Conservation (phyloP, 179 eudicot species). For the Spergularia azorica region DNA sequence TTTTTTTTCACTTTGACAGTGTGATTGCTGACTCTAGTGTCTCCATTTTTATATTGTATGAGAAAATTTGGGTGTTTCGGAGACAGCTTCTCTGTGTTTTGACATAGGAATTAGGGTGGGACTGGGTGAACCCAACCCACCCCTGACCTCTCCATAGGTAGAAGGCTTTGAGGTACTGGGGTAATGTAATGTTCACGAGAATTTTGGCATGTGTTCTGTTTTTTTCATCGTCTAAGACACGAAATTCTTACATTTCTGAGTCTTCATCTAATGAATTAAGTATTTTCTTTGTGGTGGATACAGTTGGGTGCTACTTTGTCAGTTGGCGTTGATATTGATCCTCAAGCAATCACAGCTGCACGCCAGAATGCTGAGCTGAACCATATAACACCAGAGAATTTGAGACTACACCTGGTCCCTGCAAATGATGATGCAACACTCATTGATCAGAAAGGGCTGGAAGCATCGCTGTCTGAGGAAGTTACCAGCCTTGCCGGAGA, state of each 20-base stretch:
- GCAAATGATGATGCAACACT: constrained; percentile 31
- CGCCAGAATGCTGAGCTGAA: constrained; percentile 76
- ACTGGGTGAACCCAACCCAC: too few relatives aligned
- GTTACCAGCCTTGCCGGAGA: constrained; percentile 20
- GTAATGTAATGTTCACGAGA: too few relatives aligned
- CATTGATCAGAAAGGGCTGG: constrained; percentile 26
- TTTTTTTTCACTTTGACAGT: background rate
- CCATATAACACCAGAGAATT: constrained; percentile 58
- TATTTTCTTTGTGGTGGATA: constrained; percentile 15
- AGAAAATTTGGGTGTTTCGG: background rate
- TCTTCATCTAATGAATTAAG: constrained; percentile 3
- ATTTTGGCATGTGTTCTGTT: too few relatives aligned
- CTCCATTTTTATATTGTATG: background rate
- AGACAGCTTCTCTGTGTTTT: too few relatives aligned
- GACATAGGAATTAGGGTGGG: too few relatives aligned
- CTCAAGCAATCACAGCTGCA: constrained; percentile 84
- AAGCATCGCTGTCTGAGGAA: constrained; percentile 20
- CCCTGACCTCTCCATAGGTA: too few relatives aligned
- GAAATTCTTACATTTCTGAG: background rate
- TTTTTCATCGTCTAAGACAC: background rate
- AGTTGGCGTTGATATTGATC: constrained; percentile 84
- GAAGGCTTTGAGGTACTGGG: too few relatives aligned
- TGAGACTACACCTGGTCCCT: constrained; percentile 60
- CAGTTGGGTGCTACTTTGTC: constrained; percentile 88
- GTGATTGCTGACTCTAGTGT: background rate